Conservation (phyloP, 1,284 basidiomycete genomes). For the Pascua sp. region DNA sequence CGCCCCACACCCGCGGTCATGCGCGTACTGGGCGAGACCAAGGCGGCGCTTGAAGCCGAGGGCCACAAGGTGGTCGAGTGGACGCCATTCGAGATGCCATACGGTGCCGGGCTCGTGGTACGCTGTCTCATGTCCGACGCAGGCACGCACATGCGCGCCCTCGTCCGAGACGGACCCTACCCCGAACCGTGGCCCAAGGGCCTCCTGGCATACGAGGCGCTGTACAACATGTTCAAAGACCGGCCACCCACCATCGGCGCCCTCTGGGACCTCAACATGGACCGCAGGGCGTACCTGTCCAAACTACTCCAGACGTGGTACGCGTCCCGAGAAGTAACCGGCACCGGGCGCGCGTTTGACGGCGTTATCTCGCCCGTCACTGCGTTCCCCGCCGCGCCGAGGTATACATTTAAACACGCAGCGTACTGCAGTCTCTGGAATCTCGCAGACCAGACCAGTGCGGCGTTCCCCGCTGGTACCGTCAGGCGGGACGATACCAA, state of each 20-base stretch:
- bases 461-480: constrained; percentile 61
- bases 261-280: constrained; percentile 16
- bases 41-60: constrained; percentile 57
- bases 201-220: neutral
- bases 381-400: constrained; percentile 9
- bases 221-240: constrained; percentile 7
- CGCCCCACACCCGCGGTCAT: constrained; percentile 65
- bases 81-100: constrained; percentile 16
- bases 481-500: constrained; percentile 42
- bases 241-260: constrained; percentile 5
- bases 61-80: constrained; percentile 58
- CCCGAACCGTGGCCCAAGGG: constrained; percentile 21
- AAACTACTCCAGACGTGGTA: constrained; percentile 10
- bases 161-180: neutral
- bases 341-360: constrained; percentile 18
- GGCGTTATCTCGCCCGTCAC: constrained; percentile 13
- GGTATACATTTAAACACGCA: constrained; percentile 9
- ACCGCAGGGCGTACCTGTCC: constrained; percentile 11
- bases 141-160: constrained; percentile 3
- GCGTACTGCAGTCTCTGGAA: constrained; percentile 20
- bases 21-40: constrained; percentile 60
- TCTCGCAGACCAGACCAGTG: constrained; percentile 58
- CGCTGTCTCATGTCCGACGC: constrained; percentile 15
- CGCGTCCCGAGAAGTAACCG: constrained; percentile 4
- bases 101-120: constrained; percentile 5